Conservation (phyloP, 768 basidiomycete species). For the Tulasnella calospora region DNA sequence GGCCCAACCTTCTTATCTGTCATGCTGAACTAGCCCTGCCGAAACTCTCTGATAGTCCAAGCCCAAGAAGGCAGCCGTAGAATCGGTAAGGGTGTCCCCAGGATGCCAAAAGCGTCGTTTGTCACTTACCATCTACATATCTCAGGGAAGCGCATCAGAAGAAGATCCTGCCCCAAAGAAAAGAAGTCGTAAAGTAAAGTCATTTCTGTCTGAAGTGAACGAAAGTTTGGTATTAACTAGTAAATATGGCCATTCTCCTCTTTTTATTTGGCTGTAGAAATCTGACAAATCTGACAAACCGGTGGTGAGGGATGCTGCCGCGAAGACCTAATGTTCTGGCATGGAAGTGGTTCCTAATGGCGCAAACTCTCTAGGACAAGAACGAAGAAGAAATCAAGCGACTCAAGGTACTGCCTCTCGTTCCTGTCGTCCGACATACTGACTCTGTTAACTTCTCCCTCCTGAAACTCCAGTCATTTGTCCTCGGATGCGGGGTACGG, state of each 20-base stretch:
- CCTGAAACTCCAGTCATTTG: constrained; percentile 48
- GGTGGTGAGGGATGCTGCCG: background rate
- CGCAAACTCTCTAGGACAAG: constrained; percentile 36
- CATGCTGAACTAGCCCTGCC: background rate
- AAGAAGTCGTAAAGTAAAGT: background rate
- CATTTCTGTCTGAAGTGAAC: background rate
- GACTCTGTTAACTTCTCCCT: too few relatives aligned
- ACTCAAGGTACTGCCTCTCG: constrained; percentile 52
- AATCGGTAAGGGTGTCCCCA: background rate
- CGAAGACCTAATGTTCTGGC: background rate
- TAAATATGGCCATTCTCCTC: background rate
- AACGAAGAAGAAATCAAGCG: constrained; percentile 71
- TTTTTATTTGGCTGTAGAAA: constrained; percentile 33
- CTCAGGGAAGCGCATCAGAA: constrained; percentile 40
- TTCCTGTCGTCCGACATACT: too few relatives aligned
- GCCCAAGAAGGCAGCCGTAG: background rate
- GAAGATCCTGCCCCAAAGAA: background rate
- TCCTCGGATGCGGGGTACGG: constrained; percentile 70
- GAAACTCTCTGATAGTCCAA: background rate
- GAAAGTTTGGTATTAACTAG: too few relatives aligned
- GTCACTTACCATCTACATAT: background rate
- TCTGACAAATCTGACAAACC: constrained; percentile 16
- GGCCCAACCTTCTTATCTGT: background rate
- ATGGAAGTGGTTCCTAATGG: background rate
- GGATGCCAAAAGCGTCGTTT: background rate